A percentile compares a stretch with the other conserved stretches of the same genome.
Evolutionary conservation across 805 yeast genomes (phyloP).

Genomic region (Deakozyma indianensis): DNA sequence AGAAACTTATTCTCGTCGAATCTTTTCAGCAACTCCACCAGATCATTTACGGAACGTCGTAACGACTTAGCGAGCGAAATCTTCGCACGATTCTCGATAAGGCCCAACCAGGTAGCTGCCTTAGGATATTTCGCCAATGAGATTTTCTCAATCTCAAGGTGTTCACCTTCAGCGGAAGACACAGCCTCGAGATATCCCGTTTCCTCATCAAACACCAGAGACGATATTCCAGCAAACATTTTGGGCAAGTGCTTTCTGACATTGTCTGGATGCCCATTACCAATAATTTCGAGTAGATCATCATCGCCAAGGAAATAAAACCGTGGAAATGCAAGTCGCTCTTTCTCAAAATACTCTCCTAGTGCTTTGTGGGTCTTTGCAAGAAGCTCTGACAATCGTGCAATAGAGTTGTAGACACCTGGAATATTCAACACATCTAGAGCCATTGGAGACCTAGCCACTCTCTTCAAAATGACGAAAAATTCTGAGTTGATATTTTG

Average conservation of each 20-base stretch:
- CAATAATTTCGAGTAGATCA: conserved; percentile 71
- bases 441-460: conserved; percentile 34
- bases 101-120: conserved; percentile 47
- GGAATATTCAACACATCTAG: conserved; percentile 40
- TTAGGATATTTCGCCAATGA: conserved; percentile 27
- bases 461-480: conserved; percentile 33
- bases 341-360: conserved; percentile 65
- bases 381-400: conserved; percentile 41
- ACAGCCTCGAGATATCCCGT: conserved; percentile 30
- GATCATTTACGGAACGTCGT: conserved; percentile 19
- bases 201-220: conserved; percentile 25
- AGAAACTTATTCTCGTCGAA: conserved; percentile 10
- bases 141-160: conserved; percentile 28
- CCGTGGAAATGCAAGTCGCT: conserved; percentile 64
- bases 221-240: conserved; percentile 53
- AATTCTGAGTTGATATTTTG: conserved; percentile 49
- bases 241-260: conserved; percentile 50
- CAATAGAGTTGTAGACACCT: conserved; percentile 33
- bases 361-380: conserved; percentile 47
- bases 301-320: conserved; percentile 85
- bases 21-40: conserved; percentile 8
- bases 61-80: conserved; percentile 29
- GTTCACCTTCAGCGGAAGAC: conserved; percentile 54
- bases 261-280: conserved; percentile 29
- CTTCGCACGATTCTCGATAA: conserved; percentile 41